A percentile compares a stretch with the other conserved stretches of the same genome.
Conservation (phyloP, 805 yeast genomes). For the Yarrowia sp. region DNA sequence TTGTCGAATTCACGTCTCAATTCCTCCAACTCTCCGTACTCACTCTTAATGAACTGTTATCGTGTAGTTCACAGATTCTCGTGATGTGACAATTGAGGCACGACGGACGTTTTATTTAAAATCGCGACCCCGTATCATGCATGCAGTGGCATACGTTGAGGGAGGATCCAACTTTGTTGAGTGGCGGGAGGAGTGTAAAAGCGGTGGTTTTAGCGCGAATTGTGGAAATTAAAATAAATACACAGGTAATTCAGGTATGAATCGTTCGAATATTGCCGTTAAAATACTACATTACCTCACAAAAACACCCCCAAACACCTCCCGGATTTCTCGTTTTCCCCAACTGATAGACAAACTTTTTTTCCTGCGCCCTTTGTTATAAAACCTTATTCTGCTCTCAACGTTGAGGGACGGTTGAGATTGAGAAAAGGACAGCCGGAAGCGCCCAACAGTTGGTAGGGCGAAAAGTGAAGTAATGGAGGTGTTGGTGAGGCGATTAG, state of each 20-base stretch:
- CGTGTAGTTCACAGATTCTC: background rate
- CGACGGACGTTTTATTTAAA: background rate
- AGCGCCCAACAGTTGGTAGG: background rate
- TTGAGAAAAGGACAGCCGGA: slow-evolving; percentile 12
- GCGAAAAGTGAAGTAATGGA: background rate
- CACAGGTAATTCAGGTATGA: no score
- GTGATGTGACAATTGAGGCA: slow-evolving; percentile 3
- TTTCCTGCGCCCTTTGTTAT: slow-evolving; percentile 4
- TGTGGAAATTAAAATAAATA: no score
- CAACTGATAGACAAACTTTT: slow-evolving; percentile 9
- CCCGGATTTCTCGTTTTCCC: background rate
- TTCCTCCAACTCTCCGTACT: background rate
- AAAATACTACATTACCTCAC: no score
- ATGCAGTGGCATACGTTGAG: slow-evolving; percentile 19
- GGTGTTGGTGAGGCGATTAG: background rate
- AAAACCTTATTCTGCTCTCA: background rate
- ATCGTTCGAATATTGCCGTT: no score
- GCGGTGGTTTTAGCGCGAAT: background rate
- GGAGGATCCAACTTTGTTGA: slow-evolving; percentile 26
- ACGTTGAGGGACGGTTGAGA: slow-evolving; percentile 16
- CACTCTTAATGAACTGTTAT: background rate
- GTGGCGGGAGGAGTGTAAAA: background rate
- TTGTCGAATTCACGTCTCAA: no score
- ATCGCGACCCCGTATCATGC: slow-evolving; percentile 17
- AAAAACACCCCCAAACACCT: background rate